These are phyloP conservation scores for Populus hybrid DNA, from an alignment of 441 rosid species.

Conservation along the genomic window DNA sequence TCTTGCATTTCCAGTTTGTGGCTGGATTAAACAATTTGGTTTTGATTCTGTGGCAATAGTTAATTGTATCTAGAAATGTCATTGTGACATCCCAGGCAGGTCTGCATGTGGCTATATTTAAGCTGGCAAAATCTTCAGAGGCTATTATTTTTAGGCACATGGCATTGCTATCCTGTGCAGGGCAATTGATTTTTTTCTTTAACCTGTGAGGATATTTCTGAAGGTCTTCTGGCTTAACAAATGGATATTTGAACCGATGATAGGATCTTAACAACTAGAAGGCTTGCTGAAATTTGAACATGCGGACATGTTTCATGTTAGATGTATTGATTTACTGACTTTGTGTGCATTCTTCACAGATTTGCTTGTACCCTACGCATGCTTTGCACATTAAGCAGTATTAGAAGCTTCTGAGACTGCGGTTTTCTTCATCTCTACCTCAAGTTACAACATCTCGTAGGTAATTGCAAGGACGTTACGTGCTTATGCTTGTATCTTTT, in stretches of 20 bases:
- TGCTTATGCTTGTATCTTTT: conserved; percentile 4
- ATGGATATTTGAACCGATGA: background rate
- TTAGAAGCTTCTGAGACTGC: background rate
- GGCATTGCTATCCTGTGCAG: background rate
- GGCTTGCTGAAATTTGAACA: background rate
- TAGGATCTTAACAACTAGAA: too few relatives aligned
- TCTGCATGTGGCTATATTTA: background rate
- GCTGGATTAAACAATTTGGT: background rate
- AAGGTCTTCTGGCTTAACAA: background rate
- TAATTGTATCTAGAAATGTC: background rate
- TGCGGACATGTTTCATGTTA: conserved; percentile 2
- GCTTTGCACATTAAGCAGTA: conserved; percentile 2
- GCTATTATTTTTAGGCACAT: background rate
- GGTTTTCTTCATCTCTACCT: conserved; percentile 8
- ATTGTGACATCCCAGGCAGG: background rate
- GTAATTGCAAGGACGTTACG: conserved; percentile 6
- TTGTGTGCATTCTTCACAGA: conserved; percentile 12
- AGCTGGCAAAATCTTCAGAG: background rate
- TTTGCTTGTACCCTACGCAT: conserved; percentile 10
- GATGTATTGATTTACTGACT: conserved; percentile 1
- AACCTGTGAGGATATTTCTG: background rate
- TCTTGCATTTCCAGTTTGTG: background rate
- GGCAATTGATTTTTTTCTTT: background rate
- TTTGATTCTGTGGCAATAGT: background rate
- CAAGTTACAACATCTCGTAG: conserved; percentile 5